Evolutionary conservation across 139 green algal species (phyloP).

Genomic region (Picochlorum sp.): DNA sequence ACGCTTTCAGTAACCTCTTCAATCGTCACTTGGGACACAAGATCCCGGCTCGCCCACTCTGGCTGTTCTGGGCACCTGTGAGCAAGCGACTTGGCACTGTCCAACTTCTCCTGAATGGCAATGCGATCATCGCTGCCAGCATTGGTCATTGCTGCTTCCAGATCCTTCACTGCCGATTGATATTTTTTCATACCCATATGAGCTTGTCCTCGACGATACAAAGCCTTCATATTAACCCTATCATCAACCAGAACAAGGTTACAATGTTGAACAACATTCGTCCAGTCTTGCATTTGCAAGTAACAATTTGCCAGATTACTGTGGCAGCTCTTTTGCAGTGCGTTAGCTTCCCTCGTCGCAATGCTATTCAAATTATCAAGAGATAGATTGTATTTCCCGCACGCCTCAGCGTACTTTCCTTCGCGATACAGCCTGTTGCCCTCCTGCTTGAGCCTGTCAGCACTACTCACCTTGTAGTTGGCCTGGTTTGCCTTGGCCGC

Average conservation of each 20-base stretch:
- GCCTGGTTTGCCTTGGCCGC: neutral
- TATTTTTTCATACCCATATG: neutral
- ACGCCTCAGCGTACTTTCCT: slow-evolving; percentile 9
- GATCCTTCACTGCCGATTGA: slow-evolving; percentile 8
- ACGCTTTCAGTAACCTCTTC: slow-evolving; percentile 4
- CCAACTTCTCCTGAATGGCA: slow-evolving; percentile 17
- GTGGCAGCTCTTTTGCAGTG: slow-evolving; percentile 17
- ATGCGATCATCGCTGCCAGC: slow-evolving; percentile 13
- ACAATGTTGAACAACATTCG: slow-evolving; percentile 1
- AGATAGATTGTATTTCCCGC: slow-evolving; percentile 23
- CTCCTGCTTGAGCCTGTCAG: slow-evolving; percentile 16
- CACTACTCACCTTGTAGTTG: slow-evolving; percentile 8
- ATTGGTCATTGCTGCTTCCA: slow-evolving; percentile 9
- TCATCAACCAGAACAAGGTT: slow-evolving; percentile 19
- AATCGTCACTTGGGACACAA: too few species aligned
- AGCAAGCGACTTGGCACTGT: slow-evolving; percentile 2
- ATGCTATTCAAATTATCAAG: slow-evolving; percentile 14
- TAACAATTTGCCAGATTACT: slow-evolving; percentile 27
- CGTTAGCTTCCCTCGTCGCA: neutral
- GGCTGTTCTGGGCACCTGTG: neutral
- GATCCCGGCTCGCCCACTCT: too few species aligned
- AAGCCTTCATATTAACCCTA: slow-evolving; percentile 25
- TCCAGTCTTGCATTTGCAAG: slow-evolving; percentile 18
- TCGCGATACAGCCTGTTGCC: slow-evolving; percentile 22
- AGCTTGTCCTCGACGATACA: slow-evolving; percentile 27